These are phyloP conservation scores for Podospora didyma DNA, from an alignment of 495 filamentous ascomycete genomes.

Conservation along the genomic window DNA sequence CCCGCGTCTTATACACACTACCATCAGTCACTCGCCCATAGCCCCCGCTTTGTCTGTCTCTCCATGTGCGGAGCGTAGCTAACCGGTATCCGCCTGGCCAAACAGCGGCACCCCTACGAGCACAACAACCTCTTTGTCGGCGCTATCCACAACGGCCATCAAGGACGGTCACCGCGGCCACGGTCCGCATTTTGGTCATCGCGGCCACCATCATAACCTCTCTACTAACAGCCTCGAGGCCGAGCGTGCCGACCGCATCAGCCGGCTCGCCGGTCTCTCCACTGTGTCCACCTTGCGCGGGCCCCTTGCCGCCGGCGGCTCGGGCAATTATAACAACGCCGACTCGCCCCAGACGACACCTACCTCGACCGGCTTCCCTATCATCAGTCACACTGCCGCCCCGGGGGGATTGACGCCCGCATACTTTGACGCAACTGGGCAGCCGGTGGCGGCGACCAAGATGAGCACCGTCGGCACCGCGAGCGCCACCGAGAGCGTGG, in stretches of 20 bases:
- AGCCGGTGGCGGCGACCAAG: slow-evolving; percentile 54
- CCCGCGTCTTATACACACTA: no score
- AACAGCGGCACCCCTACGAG: slow-evolving; percentile 86
- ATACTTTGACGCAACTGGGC: slow-evolving; percentile 69
- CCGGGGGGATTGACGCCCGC: slow-evolving; percentile 40
- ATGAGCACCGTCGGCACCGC: slow-evolving; percentile 85
- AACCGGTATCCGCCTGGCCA: slow-evolving; percentile 12
- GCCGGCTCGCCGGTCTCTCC: slow-evolving; percentile 81
- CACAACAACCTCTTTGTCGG: slow-evolving; percentile 78
- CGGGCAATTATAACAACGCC: slow-evolving; percentile 12
- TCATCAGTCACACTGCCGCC: slow-evolving; percentile 10
- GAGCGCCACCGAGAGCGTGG: slow-evolving; percentile 62
- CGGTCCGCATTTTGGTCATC: slow-evolving; percentile 44
- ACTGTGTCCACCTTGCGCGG: slow-evolving; percentile 66
- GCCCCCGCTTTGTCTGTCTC: background rate
- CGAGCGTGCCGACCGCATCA: slow-evolving; percentile 90
- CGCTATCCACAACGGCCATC: slow-evolving; percentile 85
- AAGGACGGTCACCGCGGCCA: slow-evolving; percentile 89
- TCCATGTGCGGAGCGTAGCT: background rate
- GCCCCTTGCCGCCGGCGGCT: slow-evolving; percentile 27
- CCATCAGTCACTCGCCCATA: background rate
- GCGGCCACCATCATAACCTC: slow-evolving; percentile 54
- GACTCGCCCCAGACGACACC: slow-evolving; percentile 27
- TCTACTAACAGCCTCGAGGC: slow-evolving; percentile 74
- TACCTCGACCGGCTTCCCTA: slow-evolving; percentile 25